Evolutionary conservation across 75 land plant genomes (phyloP), one percentile per base, ranked within the genome.

Genomic region (Pseudotsuga menziesii): DNA sequence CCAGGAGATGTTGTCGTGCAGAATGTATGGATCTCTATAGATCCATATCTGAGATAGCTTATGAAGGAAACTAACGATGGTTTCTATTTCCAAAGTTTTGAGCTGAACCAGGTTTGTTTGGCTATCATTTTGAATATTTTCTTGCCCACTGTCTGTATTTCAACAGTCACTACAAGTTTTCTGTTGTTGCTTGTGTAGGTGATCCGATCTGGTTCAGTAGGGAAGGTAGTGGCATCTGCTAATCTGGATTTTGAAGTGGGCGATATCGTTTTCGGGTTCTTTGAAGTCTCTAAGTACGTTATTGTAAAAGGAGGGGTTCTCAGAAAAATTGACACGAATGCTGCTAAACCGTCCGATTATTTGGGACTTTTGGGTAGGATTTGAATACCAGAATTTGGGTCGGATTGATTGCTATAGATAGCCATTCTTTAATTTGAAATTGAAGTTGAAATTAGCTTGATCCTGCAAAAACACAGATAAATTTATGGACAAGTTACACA

Each of bases 21-120:
- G 58, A 67, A 27, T 62, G 74, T 79, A 14, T 76, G 41, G 62
- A 59, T 83, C 20, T 83, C 81, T 25, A 78, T 83, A 17, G 84
- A 83, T 56, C 84, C 84, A 8, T 83, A 79, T 61, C 78, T 70
- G 7, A 71, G 81, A 3, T 12, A 55, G 26, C 54, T 2, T 48
- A 83, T 83, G 75, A 67, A 72, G 12, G 59, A 81, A 20, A 36
- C 7, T 23, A 16, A 72, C 5, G 78, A 70, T 2, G 78, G 75
- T 1, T 58, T 76, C 12, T 83, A 35, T 57, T 6, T 61, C 4
- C 58, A 77, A 0, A 63, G n/a, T 32, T 71, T 66, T 56, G 8
- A 56, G 15, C n/a, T 55, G 9, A 12, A 55, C 25, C 58, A 73
- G 58, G 58, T 73, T 55, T 52, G 26, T 1, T 39, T 52, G 15